Base-by-base conservation (phyloP, 768 basidiomycete species). In the Pisolithus marmoratus region DNA sequence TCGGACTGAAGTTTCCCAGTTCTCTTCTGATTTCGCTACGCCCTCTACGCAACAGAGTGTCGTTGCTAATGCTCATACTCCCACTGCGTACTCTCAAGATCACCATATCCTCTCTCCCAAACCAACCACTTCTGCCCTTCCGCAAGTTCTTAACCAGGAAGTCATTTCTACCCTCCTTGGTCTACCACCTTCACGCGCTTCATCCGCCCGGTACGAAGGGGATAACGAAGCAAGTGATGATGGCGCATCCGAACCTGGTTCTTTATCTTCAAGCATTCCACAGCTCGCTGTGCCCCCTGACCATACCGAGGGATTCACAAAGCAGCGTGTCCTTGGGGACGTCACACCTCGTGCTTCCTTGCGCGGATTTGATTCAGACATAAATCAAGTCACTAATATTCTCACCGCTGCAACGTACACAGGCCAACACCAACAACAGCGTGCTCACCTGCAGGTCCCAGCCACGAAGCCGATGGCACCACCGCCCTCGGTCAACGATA, bases 81-180 rank as follows among this genome's bases (percentile, higher is more conserved):
- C 56, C 29, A 56, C 60, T 37, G 50, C 58, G 26, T 50, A 63
- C 43, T 65, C 55, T 2, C 67, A 72, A 26, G 55, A 61, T 34
- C 66, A 60, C 4, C 64, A 72, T 7, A 80, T 83, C 34, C 71
- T 78, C 49, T 79, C 80, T n/a, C 82, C 81, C 7, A 74, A 80
- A 50, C 80, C 82, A 1, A 78, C 79, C 2, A 72, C 72, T 1
- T 74, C 72, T 3, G 60, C 77, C 11, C 70, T 73, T 6, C 85
- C 85, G 0, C 85, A 87, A 61, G 76, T 88, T 19, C 77, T 90
- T 42, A 83, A 80, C 48, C 82, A 85, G 62, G 80, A 86, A 50
- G 86, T 88, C 37, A 80, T 87, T 36, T 79, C 79, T 2, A 72
- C 77, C 3, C 74, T 90, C 8, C 72, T 87, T 3, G 85, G 86